phyloP scores from a whole-genome alignment of 352 stramenopile species.

The Phytopythium chamaehyphon region DNA sequence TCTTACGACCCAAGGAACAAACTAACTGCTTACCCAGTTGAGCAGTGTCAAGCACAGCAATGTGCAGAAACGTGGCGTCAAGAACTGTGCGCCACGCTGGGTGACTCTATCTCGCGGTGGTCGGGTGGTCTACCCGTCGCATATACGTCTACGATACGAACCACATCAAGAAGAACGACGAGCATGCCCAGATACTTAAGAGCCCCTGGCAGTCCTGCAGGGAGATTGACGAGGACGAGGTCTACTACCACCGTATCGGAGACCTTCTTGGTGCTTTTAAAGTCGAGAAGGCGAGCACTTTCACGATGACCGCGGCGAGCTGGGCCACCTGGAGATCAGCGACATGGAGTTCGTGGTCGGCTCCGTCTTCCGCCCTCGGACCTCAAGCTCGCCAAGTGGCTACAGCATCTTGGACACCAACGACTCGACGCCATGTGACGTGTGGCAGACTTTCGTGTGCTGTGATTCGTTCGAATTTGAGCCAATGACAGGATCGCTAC shows the following conservation, averaged over 20 bases:
- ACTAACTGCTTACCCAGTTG: slow-evolving; percentile 34
- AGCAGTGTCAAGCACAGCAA: slow-evolving; percentile 46
- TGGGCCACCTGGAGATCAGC: slow-evolving; percentile 45
- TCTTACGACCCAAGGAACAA: background rate
- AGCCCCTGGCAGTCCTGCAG: slow-evolving; percentile 69
- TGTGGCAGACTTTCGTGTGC: no score
- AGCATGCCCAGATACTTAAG: slow-evolving; percentile 11
- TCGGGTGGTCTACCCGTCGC: slow-evolving; percentile 69
- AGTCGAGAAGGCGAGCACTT: slow-evolving; percentile 47
- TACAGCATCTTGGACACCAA: slow-evolving; percentile 41
- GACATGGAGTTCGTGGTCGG: slow-evolving; percentile 71
- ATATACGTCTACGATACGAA: slow-evolving; percentile 67
- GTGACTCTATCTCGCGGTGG: slow-evolving; percentile 33
- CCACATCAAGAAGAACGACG: slow-evolving; percentile 35
- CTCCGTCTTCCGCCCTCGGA: slow-evolving; percentile 53
- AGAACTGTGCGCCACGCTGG: slow-evolving; percentile 73
- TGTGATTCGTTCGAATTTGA: no score
- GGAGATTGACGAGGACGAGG: slow-evolving; percentile 51
- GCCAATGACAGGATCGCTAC: no score
- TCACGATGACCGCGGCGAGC: slow-evolving; percentile 41
- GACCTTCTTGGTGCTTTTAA: slow-evolving; percentile 30
- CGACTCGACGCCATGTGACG: slow-evolving; percentile 22
- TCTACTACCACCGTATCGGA: slow-evolving; percentile 46
- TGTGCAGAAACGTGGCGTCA: slow-evolving; percentile 72
- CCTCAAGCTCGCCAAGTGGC: slow-evolving; percentile 55